Percentiles rank a stretch among this genome's conserved stretches.
phyloP scores from a whole-genome alignment of 768 basidiomycete species.

The Trametes meyenii region DNA sequence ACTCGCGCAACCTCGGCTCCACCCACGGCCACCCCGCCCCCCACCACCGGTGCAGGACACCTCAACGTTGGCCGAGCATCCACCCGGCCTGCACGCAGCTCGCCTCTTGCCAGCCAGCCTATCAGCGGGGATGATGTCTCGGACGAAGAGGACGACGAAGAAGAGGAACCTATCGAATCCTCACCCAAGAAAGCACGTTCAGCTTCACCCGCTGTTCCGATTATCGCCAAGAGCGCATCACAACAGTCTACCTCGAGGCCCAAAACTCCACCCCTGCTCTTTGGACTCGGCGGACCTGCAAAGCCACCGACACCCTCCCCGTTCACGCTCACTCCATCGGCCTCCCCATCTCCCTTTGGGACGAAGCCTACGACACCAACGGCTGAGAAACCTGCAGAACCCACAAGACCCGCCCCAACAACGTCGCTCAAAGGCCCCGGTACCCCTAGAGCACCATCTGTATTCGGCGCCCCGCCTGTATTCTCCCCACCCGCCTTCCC shows the following conservation, averaged over 20 bases:
- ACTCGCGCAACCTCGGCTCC: conserved; percentile 36
- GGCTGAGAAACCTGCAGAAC: background rate
- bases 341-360: conserved; percentile 2
- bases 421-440: conserved; percentile 7
- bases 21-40: conserved; percentile 36
- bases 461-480: conserved; percentile 13
- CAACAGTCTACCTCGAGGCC: conserved; percentile 39
- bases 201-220: conserved; percentile 1
- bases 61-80: conserved; percentile 60
- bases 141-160: conserved; percentile 32
- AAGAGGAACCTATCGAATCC: conserved; percentile 3
- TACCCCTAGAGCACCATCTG: background rate
- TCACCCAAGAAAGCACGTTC: conserved; percentile 9
- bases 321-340: background rate
- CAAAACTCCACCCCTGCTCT: conserved; percentile 51
- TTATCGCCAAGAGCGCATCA: background rate
- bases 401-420: background rate
- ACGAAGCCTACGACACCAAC: background rate
- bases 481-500: conserved; percentile 1
- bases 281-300: conserved; percentile 3
- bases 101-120: conserved; percentile 64
- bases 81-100: conserved; percentile 72
- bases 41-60: conserved; percentile 35
- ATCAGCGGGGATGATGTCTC: conserved; percentile 49
- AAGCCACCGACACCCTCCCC: conserved; percentile 20